Evolutionary conservation across 2,329 filamentous ascomycete genomes (phyloP).

Genomic region (Fusarium incarnatum): DNA sequence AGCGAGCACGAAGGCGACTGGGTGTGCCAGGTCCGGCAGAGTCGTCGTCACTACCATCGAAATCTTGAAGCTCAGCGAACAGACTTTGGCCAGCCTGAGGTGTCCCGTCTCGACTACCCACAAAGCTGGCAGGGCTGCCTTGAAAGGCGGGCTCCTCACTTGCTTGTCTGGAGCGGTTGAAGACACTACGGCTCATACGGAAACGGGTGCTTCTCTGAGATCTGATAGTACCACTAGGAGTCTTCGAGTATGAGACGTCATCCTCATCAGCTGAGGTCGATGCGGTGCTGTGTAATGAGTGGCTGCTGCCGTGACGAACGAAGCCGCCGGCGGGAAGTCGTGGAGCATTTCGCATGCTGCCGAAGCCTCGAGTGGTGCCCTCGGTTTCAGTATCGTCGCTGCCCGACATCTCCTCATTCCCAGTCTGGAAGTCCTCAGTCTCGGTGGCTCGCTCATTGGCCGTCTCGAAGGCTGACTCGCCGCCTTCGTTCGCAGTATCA

Average conservation of each 20-base stretch:
- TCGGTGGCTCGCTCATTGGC: constrained; percentile 86
- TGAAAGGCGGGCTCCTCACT: constrained; percentile 69
- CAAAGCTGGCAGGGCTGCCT: constrained; percentile 70
- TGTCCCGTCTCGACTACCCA: constrained; percentile 61
- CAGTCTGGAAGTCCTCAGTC: constrained; percentile 95
- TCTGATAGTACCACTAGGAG: constrained; percentile 68
- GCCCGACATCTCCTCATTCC: constrained; percentile 80
- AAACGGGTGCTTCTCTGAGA: constrained; percentile 76
- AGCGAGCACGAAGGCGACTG: constrained; percentile 61
- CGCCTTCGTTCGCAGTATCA: constrained; percentile 83
- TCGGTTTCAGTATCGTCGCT: constrained; percentile 95
- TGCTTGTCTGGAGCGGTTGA: constrained; percentile 67
- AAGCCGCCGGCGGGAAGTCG: constrained; percentile 53
- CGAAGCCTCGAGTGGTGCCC: constrained; percentile 60
- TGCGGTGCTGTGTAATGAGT: constrained; percentile 86
- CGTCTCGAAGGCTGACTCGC: constrained; percentile 73
- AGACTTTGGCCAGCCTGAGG: constrained; percentile 77
- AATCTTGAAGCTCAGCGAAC: constrained; percentile 88
- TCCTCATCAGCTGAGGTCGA: constrained; percentile 87
- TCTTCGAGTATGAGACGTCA: constrained; percentile 66
- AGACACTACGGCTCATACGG: constrained; percentile 72
- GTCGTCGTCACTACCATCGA: constrained; percentile 81
- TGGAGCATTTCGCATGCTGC: constrained; percentile 57
- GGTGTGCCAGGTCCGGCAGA: constrained; percentile 69
- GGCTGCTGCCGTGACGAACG: constrained; percentile 63